phyloP scores from a whole-genome alignment of 2,329 filamentous ascomycete genomes.

The Simplicillium sp. region DNA sequence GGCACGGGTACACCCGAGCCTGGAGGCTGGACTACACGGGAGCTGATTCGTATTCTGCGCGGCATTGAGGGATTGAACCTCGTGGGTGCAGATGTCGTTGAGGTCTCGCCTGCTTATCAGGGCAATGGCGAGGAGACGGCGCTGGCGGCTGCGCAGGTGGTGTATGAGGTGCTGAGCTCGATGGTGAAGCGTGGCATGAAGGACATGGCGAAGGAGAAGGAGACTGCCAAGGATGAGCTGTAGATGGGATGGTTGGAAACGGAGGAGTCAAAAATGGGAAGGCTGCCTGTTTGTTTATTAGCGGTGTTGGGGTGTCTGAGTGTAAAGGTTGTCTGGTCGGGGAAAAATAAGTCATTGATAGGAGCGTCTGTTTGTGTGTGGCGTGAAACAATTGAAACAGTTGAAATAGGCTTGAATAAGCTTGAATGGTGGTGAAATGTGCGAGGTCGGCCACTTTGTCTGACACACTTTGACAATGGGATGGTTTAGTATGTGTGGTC shows the following conservation, averaged over 20 bases:
- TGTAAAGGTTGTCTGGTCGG: not conserved
- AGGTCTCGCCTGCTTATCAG: conserved; percentile 77
- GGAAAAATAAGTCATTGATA: no score
- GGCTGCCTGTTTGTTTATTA: no score
- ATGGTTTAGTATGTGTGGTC: no score
- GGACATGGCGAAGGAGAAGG: conserved; percentile 25
- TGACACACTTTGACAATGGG: no score
- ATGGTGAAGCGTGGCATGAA: conserved; percentile 49
- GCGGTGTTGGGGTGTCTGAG: not conserved
- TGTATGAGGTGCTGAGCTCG: conserved; percentile 69
- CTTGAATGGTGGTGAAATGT: no score
- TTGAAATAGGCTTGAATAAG: no score
- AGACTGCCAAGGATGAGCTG: conserved; percentile 26
- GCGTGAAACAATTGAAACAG: no score
- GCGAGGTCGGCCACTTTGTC: no score
- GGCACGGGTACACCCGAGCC: conserved; percentile 85
- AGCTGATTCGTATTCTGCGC: conserved; percentile 74
- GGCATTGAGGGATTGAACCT: conserved; percentile 77
- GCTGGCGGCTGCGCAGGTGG: conserved; percentile 69
- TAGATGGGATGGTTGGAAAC: conserved; percentile 10
- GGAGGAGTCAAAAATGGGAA: no score
- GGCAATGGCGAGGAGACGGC: conserved; percentile 66
- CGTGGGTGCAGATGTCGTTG: conserved; percentile 83
- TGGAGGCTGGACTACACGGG: conserved; percentile 83
- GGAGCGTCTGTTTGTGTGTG: no score